Percentiles rank a stretch among this genome's conserved stretches.
Conservation (phyloP, 257 asterid species). For the Hygrophila difformis region DNA sequence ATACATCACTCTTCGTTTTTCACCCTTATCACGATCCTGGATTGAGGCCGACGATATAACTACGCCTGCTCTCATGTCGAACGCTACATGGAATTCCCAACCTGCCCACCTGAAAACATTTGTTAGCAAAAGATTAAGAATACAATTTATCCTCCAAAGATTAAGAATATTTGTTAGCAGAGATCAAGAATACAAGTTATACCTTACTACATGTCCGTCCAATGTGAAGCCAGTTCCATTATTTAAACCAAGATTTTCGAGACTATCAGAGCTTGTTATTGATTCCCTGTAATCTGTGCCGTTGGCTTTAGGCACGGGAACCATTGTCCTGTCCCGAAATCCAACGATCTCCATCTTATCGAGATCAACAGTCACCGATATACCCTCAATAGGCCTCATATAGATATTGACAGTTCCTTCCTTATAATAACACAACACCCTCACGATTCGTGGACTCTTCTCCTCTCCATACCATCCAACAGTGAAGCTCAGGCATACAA, state of each 20-base stretch:
- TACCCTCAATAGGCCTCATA: slow-evolving; percentile 78
- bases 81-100: slow-evolving; percentile 57
- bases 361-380: slow-evolving; percentile 48
- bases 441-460: slow-evolving; percentile 34
- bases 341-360: slow-evolving; percentile 44
- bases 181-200: too few relatives aligned
- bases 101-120: slow-evolving; percentile 50
- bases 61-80: slow-evolving; percentile 66
- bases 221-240: too few relatives aligned
- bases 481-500: slow-evolving; percentile 33
- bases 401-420: slow-evolving; percentile 56
- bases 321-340: slow-evolving; percentile 31
- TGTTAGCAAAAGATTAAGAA: too few relatives aligned
- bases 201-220: too few relatives aligned
- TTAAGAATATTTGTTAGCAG: too few relatives aligned
- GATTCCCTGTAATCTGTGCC: slow-evolving; percentile 62
- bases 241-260: too few relatives aligned
- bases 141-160: too few relatives aligned
- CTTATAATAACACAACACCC: slow-evolving; percentile 44
- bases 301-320: slow-evolving; percentile 55
- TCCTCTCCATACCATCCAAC: slow-evolving; percentile 59
- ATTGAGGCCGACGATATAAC: slow-evolving; percentile 53
- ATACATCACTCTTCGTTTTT: slow-evolving; percentile 46
- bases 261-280: too few relatives aligned
- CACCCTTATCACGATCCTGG: slow-evolving; percentile 33